These are phyloP conservation scores for Batrachochytrium dendrobatidis DNA, from an alignment of 371 early-diverging fungal genomes.

Conservation along the genomic window DNA sequence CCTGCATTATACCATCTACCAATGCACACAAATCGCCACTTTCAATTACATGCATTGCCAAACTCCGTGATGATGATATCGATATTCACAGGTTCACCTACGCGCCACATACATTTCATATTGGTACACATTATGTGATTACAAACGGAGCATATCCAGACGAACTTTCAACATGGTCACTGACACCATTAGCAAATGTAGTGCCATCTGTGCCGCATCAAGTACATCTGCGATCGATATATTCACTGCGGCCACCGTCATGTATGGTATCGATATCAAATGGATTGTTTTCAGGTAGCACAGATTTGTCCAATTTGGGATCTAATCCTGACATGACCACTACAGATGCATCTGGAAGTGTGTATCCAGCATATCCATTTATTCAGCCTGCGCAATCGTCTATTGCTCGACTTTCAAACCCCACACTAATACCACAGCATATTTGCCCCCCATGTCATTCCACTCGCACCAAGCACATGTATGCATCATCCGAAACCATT, in stretches of 20 bases:
- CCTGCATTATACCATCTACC: too few species aligned
- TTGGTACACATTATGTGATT: slow-evolving; percentile 8
- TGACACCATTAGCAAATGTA: neutral
- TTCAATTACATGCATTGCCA: neutral
- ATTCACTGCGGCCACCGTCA: too few species aligned
- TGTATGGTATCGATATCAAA: too few species aligned
- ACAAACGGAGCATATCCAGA: slow-evolving; percentile 17
- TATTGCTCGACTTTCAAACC: neutral
- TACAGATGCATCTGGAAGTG: too few species aligned
- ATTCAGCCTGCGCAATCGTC: neutral
- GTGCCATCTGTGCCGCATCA: too few species aligned
- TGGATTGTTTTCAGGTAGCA: too few species aligned
- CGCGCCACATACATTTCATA: slow-evolving; percentile 7
- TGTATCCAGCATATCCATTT: neutral
- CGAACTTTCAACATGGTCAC: slow-evolving; percentile 9
- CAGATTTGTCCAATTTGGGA: too few species aligned
- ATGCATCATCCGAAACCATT: neutral
- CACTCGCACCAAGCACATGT: neutral
- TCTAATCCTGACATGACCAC: too few species aligned
- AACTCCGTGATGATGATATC: slow-evolving; percentile 10
- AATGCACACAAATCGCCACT: too few species aligned
- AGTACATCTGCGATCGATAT: too few species aligned
- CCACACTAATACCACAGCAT: neutral
- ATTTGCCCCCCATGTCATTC: neutral
- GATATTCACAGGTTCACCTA: slow-evolving; percentile 9